Percentiles rank a stretch among this genome's conserved stretches.
phyloP scores from a whole-genome alignment of 1,284 basidiomycete genomes.

The Pseudozyma flocculosa region DNA sequence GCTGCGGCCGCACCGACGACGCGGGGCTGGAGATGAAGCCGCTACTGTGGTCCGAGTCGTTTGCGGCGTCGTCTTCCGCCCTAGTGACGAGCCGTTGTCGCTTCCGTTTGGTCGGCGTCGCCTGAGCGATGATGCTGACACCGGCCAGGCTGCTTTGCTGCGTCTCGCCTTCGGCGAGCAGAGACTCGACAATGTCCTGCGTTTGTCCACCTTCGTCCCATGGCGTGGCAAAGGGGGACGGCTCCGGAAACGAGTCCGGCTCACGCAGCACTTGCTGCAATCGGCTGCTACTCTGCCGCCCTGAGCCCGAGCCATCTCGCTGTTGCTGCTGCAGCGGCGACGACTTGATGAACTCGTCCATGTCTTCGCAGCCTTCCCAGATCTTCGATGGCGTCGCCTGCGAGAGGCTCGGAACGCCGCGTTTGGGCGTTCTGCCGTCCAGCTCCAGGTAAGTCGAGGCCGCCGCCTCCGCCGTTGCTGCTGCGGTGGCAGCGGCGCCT shows the following conservation, averaged over 20 bases:
- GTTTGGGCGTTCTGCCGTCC: conserved; percentile 8
- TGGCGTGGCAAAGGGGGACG: conserved; percentile 8
- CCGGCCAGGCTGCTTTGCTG: not conserved
- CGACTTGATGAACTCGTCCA: conserved; percentile 26
- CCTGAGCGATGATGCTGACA: not conserved
- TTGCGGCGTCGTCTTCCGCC: conserved; percentile 2
- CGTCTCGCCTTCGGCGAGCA: not conserved
- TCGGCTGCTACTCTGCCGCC: conserved; percentile 11
- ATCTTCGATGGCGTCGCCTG: conserved; percentile 20
- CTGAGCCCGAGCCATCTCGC: not conserved
- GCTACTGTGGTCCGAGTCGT: conserved; percentile 7
- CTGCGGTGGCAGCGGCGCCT: not conserved
- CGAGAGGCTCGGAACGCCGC: conserved; percentile 10
- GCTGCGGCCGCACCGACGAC: conserved; percentile 10
- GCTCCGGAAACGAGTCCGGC: conserved; percentile 1
- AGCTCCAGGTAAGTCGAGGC: conserved; percentile 26
- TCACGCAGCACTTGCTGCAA: conserved; percentile 10
- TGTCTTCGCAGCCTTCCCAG: conserved; percentile 31
- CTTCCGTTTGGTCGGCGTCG: conserved; percentile 12
- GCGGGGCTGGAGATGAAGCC: conserved; percentile 35
- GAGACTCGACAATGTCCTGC: not conserved
- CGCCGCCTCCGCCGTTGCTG: conserved; percentile 1
- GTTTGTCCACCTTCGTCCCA: not conserved
- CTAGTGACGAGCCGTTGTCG: conserved; percentile 6
- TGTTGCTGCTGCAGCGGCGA: conserved; percentile 6